Conservation (phyloP, 2,329 filamentous ascomycete species). For the Rhynchosporium graminicola region DNA sequence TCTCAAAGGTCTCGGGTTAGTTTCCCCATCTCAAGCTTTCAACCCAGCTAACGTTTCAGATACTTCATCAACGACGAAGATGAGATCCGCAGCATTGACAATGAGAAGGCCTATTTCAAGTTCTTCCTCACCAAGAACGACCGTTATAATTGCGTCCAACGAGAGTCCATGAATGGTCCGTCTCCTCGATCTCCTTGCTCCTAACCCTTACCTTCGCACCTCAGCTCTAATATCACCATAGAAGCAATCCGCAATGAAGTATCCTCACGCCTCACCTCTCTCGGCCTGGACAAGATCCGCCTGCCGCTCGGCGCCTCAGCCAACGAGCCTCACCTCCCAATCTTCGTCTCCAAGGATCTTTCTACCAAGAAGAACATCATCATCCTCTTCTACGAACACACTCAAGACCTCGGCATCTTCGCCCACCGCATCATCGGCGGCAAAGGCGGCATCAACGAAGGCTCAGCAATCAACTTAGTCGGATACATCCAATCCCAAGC, state of each 20-base stretch:
- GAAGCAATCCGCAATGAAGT: conserved; percentile 65
- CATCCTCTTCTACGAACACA: conserved; percentile 71
- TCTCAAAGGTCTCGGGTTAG: conserved; percentile 72
- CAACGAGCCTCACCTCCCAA: conserved; percentile 62
- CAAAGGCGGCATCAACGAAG: conserved; percentile 65
- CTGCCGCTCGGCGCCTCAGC: conserved; percentile 58
- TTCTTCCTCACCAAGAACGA: conserved; percentile 72
- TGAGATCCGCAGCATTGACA: conserved; percentile 68
- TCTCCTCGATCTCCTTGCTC: neutral
- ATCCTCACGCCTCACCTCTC: conserved; percentile 57
- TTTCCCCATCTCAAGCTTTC: neutral
- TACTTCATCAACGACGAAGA: conserved; percentile 79
- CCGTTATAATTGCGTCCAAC: conserved; percentile 75
- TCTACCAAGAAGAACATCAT: conserved; percentile 61
- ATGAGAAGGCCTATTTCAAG: conserved; percentile 71
- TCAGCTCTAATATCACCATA: conserved; percentile 41
- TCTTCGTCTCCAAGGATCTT: conserved; percentile 64
- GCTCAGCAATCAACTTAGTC: conserved; percentile 69
- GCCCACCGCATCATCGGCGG: conserved; percentile 68
- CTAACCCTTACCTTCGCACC: neutral
- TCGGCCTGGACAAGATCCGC: conserved; percentile 60
- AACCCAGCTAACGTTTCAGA: conserved; percentile 46
- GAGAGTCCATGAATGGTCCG: conserved; percentile 72
- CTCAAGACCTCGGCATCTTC: conserved; percentile 73
- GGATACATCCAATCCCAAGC: conserved; percentile 43